Base-by-base conservation (phyloP, 2,329 filamentous ascomycete genomes). In the Colletotrichum magnum region DNA sequence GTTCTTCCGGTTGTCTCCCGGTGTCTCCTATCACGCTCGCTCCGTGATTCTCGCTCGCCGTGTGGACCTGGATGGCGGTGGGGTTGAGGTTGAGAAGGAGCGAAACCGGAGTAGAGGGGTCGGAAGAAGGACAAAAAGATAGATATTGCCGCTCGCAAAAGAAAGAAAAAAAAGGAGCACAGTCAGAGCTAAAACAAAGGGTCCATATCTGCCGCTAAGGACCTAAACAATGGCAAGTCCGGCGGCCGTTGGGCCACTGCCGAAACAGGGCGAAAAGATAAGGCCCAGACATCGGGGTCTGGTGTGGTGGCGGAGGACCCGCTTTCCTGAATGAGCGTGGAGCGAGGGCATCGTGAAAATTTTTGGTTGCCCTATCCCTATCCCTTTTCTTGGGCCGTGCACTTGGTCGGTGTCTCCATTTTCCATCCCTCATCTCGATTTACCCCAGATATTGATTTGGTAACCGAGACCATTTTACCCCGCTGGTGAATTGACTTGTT, bases 331-430 rank as follows among this genome's bases (percentile, higher is more conserved):
- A 69, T 66, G 67, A 69, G 32, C 32, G 32, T 36, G 32, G 32
- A 36, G 32, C 32, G 32, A 36, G 67, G 67, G 67, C 32, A 69
- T 69, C 67, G 57, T 69, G 67, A 69, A 69, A 69, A 69, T 52
- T 66, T 68, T 60, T 51, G 50, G 56, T 21, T n/a, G 51, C 67
- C 67, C 56, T 69, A 66, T 61, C 67, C 67, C 48, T 59, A 24
- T 24, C 21, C 21, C 21, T 43, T 15, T 24, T 10, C 32, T 4
- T 15, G 10, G 18, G 47, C 12, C 21, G 51, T 57, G 9, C 41
- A 41, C 28, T 18, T 64, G 60, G 60, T 26, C 57, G 18, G 51
- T 57, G 52, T 52, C 47, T 28, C 36, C 48, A 3, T 28, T 43
- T 28, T 63, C 51, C 43, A 48, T 48, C 39, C 9, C 28, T 24